Base-by-base conservation (phyloP, 78 protist species). In the Cavenderia fasciculata region DNA sequence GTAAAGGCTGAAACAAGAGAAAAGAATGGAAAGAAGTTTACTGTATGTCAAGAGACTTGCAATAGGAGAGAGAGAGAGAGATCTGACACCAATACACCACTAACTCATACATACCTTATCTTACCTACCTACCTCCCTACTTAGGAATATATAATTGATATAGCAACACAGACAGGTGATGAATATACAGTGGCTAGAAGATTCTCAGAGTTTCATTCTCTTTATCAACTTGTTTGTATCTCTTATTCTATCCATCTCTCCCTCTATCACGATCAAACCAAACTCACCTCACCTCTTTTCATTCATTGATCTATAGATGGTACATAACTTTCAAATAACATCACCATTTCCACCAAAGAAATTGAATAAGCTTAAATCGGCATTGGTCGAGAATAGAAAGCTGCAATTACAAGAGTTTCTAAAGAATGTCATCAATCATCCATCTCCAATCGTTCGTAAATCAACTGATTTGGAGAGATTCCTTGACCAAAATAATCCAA, bases 111-210 rank as follows among this genome's bases (percentile, higher is more conserved):
- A 70, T 47, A 47, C 47, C 52, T 4, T 31, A 25, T 23, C 10
- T n/a, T 23, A 10, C 43, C 59, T 70, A 46, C 27, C 2, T 27
- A 27, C 33, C 41, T 23, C 14, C 41, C 59, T 14, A 19, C 59
- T 52, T 34, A 72, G 62, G 89, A 82, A 33, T 82, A 82, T 54
- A 82, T 82, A 2, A 41, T 82, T 31, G 89, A 82, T 68, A 41
- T 82, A 0, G 62, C 59, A n/a, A 52, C 38, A 10, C 44, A 57
- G 29, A 68, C 14, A 43, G 89, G 89, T 14, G 27, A 68, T 10
- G 89, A 82, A 56, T 82, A 82, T 41, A 82, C 65, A 14, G 56
- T 82, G 6, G 89, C 89, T 68, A 65, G 89, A 56, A 82, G 89
- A 68, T 82, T 68, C n/a, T 68, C 78, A 21, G 89, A 82, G 41